Percentiles rank a stretch among this genome's conserved stretches.
These are phyloP conservation scores for Gloeophyllum trabeum DNA, from an alignment of 768 basidiomycete species.

Conservation along the genomic window DNA sequence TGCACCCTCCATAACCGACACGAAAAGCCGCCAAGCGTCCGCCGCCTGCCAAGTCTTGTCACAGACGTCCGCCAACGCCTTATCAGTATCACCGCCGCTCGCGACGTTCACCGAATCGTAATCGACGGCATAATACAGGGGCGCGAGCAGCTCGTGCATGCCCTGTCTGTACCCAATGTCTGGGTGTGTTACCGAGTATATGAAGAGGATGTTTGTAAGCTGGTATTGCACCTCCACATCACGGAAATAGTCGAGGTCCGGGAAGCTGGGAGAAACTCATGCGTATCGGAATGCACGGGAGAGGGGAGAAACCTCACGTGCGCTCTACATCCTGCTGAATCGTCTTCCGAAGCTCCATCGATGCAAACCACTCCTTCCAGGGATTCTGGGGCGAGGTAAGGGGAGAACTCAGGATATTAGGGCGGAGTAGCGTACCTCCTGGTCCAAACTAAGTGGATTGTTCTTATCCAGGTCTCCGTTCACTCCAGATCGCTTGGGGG, in stretches of 20 bases:
- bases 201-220: conserved; percentile 79
- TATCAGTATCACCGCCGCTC: conserved; percentile 18
- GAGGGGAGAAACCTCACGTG: conserved; percentile 45
- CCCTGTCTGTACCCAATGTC: conserved; percentile 93
- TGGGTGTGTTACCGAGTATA: conserved; percentile 71
- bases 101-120: conserved; percentile 58
- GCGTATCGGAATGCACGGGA: neutral
- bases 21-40: conserved; percentile 83
- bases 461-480: conserved; percentile 50
- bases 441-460: conserved; percentile 74
- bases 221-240: conserved; percentile 61
- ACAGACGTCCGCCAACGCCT: conserved; percentile 46
- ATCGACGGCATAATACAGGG: conserved; percentile 74
- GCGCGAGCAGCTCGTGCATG: conserved; percentile 95
- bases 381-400: conserved; percentile 51
- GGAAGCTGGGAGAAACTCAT: conserved; percentile 47
- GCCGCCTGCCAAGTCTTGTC: conserved; percentile 64
- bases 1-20: conserved; percentile 63
- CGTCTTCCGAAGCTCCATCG: conserved; percentile 79
- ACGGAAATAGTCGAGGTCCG: conserved; percentile 91
- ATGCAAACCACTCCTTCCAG: conserved; percentile 90
- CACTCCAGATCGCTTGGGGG: conserved; percentile 12
- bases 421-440: conserved; percentile 34
- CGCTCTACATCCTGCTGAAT: conserved; percentile 93
- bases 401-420: conserved; percentile 2